phyloP scores from a whole-genome alignment of 768 basidiomycete species.

The Megacollybia marginata region DNA sequence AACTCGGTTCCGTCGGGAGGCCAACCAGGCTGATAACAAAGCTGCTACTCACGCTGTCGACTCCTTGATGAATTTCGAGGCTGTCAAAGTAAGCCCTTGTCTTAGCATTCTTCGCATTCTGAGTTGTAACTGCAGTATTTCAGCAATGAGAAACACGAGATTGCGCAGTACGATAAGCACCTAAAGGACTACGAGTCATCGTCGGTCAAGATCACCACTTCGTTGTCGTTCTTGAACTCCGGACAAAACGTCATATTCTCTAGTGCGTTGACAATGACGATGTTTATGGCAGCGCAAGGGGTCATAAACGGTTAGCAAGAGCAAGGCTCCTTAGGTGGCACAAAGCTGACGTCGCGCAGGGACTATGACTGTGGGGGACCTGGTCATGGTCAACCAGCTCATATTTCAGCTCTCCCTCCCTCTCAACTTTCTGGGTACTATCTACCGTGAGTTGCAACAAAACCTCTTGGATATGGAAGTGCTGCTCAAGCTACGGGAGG shows the following conservation, averaged over 20 bases:
- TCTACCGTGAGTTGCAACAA: constrained; percentile 95
- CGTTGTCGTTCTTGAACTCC: constrained; percentile 87
- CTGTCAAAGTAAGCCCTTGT: constrained; percentile 71
- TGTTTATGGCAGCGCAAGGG: constrained; percentile 95
- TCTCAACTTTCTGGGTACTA: constrained; percentile 93
- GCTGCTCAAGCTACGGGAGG: constrained; percentile 80
- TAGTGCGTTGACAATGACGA: constrained; percentile 84
- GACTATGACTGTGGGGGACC: constrained; percentile 96
- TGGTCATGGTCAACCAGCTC: constrained; percentile 98
- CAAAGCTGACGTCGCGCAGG: constrained; percentile 35
- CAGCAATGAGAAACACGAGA: constrained; percentile 93
- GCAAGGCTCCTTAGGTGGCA: not conserved
- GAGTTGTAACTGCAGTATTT: constrained; percentile 58
- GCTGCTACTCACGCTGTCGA: constrained; percentile 93
- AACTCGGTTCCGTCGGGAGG: constrained; percentile 88
- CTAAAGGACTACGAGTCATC: constrained; percentile 84
- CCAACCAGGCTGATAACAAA: constrained; percentile 94
- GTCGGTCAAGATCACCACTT: constrained; percentile 92
- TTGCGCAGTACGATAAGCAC: constrained; percentile 87
- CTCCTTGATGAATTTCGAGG: constrained; percentile 96
- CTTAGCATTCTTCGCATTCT: not conserved
- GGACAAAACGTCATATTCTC: constrained; percentile 98
- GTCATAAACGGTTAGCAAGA: constrained; percentile 68
- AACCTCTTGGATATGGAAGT: constrained; percentile 97
- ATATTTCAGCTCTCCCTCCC: constrained; percentile 96